A percentile compares a stretch with the other conserved stretches of the same genome.
Evolutionary conservation across 78 protist species (phyloP).

Genomic region (Dictyostelium brefeldianum): DNA sequence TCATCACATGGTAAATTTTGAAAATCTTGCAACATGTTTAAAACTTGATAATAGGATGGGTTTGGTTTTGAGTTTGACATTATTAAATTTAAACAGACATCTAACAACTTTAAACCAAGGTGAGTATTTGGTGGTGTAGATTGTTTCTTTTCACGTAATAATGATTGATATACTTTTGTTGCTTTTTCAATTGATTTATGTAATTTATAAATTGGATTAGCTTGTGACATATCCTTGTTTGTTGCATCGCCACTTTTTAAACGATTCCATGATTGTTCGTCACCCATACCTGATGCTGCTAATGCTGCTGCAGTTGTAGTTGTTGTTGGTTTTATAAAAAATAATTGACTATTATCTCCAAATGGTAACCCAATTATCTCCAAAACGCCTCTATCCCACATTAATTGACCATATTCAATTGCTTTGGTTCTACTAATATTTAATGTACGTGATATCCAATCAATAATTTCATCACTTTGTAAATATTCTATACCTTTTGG

Average conservation of each 20-base stretch:
- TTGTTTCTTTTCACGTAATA: slow-evolving; percentile 60
- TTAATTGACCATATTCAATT: slow-evolving; percentile 53
- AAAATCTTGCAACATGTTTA: slow-evolving; percentile 25
- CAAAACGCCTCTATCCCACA: slow-evolving; percentile 76
- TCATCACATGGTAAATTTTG: slow-evolving; percentile 12
- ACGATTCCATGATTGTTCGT: slow-evolving; percentile 52
- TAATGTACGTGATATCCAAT: slow-evolving; percentile 51
- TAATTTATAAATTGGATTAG: slow-evolving; percentile 72
- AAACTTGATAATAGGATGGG: slow-evolving; percentile 12
- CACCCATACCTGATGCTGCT: background rate
- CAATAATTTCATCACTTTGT: slow-evolving; percentile 36
- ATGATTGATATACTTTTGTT: slow-evolving; percentile 64
- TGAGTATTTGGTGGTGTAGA: slow-evolving; percentile 46
- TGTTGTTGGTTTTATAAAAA: slow-evolving; percentile 23
- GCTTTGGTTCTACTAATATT: slow-evolving; percentile 39
- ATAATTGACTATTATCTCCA: slow-evolving; percentile 51
- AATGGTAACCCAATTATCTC: slow-evolving; percentile 49
- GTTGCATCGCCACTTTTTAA: slow-evolving; percentile 20
- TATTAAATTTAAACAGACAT: slow-evolving; percentile 41
- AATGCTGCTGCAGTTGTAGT: background rate
- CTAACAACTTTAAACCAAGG: slow-evolving; percentile 55
- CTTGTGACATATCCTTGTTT: slow-evolving; percentile 48
- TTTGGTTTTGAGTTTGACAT: slow-evolving; percentile 35
- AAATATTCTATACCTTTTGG: slow-evolving; percentile 58
- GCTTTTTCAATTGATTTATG: slow-evolving; percentile 74